phyloP scores from a whole-genome alignment of 345 rosid species.

The Populus simonii region DNA sequence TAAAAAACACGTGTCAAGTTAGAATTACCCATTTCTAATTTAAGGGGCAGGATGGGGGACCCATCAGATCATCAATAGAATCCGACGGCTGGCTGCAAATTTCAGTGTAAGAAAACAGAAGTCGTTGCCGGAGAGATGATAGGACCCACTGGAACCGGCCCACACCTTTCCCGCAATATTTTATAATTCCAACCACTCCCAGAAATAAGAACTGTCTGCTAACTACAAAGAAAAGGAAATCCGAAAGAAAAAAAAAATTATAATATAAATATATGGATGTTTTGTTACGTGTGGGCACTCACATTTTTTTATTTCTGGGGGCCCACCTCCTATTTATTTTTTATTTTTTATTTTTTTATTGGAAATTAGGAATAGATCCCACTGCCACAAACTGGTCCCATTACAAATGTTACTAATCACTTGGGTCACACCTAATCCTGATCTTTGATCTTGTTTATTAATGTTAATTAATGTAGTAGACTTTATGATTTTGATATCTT shows the following conservation, averaged over 20 bases:
- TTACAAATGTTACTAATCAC: not conserved
- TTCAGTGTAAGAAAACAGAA: not conserved
- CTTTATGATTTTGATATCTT: not conserved
- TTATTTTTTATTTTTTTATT: not conserved
- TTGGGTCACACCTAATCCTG: not conserved
- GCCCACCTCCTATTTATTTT: not conserved
- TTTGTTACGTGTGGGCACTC: not conserved
- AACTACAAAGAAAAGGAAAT: conserved; percentile 16
- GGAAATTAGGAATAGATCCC: too few species aligned
- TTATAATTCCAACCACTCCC: conserved; percentile 30
- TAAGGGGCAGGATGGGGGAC: conserved; percentile 1
- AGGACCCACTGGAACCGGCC: conserved; percentile 24
- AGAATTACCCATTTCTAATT: not conserved
- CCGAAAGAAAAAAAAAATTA: too few species aligned
- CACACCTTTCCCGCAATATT: conserved; percentile 27
- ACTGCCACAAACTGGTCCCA: not conserved
- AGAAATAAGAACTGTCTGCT: conserved; percentile 16
- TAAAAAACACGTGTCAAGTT: conserved; percentile 10
- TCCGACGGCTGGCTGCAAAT: conserved; percentile 19
- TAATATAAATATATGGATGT: not conserved
- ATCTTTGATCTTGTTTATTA: not conserved
- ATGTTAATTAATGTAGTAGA: not conserved
- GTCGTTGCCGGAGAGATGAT: not conserved
- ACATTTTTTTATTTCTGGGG: not conserved
- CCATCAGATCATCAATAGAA: conserved; percentile 4